phyloP scores from a whole-genome alignment of 192 early-diverging fungal genomes.

The Cetraspora pellucida region DNA sequence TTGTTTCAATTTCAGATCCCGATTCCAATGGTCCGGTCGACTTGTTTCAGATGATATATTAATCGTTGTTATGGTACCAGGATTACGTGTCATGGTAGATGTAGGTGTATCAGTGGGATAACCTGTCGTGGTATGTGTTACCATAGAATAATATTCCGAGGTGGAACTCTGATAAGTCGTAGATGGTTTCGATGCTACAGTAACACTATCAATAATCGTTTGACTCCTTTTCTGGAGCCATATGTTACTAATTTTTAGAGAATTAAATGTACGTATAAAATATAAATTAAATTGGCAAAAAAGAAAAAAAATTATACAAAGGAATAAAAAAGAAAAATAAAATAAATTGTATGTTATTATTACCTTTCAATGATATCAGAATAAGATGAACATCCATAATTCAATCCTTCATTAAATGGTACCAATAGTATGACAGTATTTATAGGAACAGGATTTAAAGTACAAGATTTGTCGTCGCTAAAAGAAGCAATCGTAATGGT shows the following conservation, averaged over 20 bases:
- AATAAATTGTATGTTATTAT: background rate
- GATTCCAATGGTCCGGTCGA: no score
- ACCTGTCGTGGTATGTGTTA: background rate
- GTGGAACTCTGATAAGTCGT: no score
- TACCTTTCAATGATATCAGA: background rate
- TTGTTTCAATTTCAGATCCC: background rate
- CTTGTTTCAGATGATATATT: no score
- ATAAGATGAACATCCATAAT: background rate
- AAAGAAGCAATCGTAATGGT: background rate
- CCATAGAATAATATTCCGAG: no score
- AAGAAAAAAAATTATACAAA: background rate
- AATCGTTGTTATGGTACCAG: no score
- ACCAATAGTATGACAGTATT: background rate
- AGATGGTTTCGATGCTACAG: background rate
- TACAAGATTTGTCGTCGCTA: background rate
- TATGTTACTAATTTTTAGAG: background rate
- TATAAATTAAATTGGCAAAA: background rate
- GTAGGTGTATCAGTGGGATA: background rate
- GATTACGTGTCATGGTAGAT: background rate
- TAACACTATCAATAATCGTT: no score
- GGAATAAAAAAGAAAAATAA: background rate
- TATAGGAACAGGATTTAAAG: background rate
- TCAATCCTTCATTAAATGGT: background rate
- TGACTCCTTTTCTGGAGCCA: background rate
- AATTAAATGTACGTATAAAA: no score